phyloP scores from a whole-genome alignment of 352 stramenopile genomes.

The Globisporangium alternatum region DNA sequence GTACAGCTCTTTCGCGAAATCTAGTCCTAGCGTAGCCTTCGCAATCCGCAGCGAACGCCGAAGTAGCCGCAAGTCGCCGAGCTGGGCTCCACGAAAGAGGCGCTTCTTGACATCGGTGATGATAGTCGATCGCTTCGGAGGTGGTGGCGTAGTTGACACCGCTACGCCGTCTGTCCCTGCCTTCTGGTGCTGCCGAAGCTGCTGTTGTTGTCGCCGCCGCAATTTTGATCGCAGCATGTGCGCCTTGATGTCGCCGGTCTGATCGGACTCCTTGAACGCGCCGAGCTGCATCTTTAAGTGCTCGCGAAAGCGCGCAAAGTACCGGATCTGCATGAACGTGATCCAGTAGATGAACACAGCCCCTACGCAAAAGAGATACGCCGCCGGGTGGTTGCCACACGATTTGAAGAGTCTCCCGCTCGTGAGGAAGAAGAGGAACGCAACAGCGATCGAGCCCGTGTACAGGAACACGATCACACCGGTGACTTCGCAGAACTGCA shows the following conservation, averaged over 20 bases:
- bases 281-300: slow-evolving; percentile 85
- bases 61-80: slow-evolving; percentile 62
- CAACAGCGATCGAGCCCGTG: slow-evolving; percentile 38
- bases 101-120: slow-evolving; percentile 62
- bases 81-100: slow-evolving; percentile 68
- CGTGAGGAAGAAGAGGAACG: slow-evolving; percentile 56
- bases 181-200: slow-evolving; percentile 24
- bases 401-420: slow-evolving; percentile 52
- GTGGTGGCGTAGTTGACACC: slow-evolving; percentile 2
- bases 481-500: slow-evolving; percentile 76
- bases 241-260: slow-evolving; percentile 74
- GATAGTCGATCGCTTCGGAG: slow-evolving; percentile 29
- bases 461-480: slow-evolving; percentile 57
- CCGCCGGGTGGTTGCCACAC: slow-evolving; percentile 37
- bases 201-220: slow-evolving; percentile 39
- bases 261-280: slow-evolving; percentile 77
- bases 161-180: slow-evolving; percentile 11
- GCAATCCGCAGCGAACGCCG: slow-evolving; percentile 56
- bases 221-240: slow-evolving; percentile 63
- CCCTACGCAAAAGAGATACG: slow-evolving; percentile 47
- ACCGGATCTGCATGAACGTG: slow-evolving; percentile 62
- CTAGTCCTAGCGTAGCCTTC: slow-evolving; percentile 39
- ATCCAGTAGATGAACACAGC: slow-evolving; percentile 55
- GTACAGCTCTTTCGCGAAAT: slow-evolving; percentile 66
- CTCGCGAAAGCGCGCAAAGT: slow-evolving; percentile 76